phyloP scores from a whole-genome alignment of 2,329 filamentous ascomycete species.

The Monascus ruber region DNA sequence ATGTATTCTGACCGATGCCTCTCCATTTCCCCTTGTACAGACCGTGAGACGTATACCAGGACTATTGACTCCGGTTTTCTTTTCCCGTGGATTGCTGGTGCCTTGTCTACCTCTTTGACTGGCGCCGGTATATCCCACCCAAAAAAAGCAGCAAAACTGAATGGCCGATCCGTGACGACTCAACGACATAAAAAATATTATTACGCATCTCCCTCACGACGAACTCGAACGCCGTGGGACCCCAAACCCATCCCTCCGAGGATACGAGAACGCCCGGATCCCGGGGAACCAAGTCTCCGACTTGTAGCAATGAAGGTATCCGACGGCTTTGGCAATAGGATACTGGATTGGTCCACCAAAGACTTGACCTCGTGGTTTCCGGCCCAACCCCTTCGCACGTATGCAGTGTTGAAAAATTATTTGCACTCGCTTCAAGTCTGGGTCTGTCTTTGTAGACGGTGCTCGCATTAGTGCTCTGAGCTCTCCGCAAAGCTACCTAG shows the following conservation, averaged over 20 bases:
- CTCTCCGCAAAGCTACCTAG: neutral
- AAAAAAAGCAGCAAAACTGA: neutral
- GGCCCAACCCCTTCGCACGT: conserved; percentile 4
- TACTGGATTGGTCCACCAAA: conserved; percentile 29
- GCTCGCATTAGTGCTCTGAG: neutral
- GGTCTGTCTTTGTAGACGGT: neutral
- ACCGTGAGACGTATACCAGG: too few species aligned
- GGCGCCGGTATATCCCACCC: too few species aligned
- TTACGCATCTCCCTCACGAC: neutral
- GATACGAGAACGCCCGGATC: conserved; percentile 15
- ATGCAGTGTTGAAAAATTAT: neutral
- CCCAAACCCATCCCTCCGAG: conserved; percentile 4
- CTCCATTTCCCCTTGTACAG: too few species aligned
- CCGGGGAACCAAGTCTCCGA: conserved; percentile 23
- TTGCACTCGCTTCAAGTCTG: neutral
- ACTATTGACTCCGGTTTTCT: too few species aligned
- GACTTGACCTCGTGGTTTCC: conserved; percentile 22
- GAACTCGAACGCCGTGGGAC: neutral
- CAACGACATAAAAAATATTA: neutral
- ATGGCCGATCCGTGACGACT: neutral
- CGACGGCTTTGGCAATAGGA: conserved; percentile 1
- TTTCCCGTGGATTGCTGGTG: neutral
- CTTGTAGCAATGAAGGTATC: conserved; percentile 34
- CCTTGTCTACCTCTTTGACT: neutral
- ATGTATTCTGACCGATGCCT: too few species aligned